phyloP scores from a whole-genome alignment of 306 rosid species.

The Luffa acutangula region DNA sequence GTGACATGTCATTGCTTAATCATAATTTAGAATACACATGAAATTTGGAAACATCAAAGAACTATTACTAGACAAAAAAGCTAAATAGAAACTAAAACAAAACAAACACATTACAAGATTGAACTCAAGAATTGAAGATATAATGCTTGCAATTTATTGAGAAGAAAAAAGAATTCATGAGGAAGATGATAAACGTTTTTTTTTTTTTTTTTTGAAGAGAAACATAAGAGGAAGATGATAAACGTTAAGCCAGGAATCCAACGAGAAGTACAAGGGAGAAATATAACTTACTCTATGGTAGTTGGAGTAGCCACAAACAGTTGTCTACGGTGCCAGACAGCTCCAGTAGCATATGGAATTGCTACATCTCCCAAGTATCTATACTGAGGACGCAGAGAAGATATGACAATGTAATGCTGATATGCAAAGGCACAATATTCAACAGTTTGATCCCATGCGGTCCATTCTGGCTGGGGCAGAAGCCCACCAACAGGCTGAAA shows the following conservation, averaged over 20 bases:
- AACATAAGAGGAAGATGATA: not conserved
- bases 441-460: slow-evolving; percentile 96
- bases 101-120: slow-evolving; percentile 1
- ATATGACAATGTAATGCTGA: slow-evolving; percentile 81
- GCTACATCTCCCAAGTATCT: slow-evolving; percentile 98
- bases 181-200: not conserved
- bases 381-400: slow-evolving; percentile 93
- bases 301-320: slow-evolving; percentile 93
- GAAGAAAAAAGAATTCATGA: not conserved
- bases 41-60: not conserved
- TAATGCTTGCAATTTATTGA: not conserved
- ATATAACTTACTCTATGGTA: slow-evolving; percentile 73
- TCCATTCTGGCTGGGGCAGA: slow-evolving; percentile 99
- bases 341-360: slow-evolving; percentile 84
- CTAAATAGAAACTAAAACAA: not conserved
- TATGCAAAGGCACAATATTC: slow-evolving; percentile 97
- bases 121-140: not conserved
- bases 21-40: not conserved
- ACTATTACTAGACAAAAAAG: not conserved
- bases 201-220: no score
- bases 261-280: slow-evolving; percentile 2
- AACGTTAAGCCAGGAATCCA: not conserved
- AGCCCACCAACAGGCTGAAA: slow-evolving; percentile 92
- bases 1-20: not conserved
- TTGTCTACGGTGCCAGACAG: slow-evolving; percentile 94